Conservation (phyloP, 371 early-diverging fungal genomes). For the Mortierella sp. region DNA sequence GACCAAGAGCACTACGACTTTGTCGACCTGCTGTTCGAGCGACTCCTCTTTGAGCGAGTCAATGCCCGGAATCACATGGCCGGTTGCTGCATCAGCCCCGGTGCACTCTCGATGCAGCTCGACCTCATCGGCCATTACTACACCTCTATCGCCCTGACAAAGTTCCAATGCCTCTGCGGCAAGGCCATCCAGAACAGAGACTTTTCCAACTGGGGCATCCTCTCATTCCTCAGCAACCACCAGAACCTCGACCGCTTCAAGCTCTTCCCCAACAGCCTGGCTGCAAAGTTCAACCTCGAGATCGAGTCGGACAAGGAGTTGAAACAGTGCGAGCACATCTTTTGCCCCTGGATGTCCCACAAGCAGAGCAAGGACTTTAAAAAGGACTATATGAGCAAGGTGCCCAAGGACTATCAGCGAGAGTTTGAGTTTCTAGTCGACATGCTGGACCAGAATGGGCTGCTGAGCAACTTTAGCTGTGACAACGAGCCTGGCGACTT, state of each 20-base stretch:
- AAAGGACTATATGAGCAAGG: not conserved
- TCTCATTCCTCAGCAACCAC: not conserved
- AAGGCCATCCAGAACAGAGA: conserved; percentile 1
- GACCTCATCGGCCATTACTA: conserved; percentile 16
- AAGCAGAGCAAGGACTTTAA: conserved; percentile 19
- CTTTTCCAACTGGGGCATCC: not conserved
- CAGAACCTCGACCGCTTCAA: conserved; percentile 12
- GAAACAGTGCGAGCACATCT: not conserved
- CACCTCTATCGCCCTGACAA: not conserved
- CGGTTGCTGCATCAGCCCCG: conserved; percentile 18
- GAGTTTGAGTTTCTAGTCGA: conserved; percentile 12
- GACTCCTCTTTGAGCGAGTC: conserved; percentile 12
- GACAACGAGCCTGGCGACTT: not conserved
- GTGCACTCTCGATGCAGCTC: conserved; percentile 4
- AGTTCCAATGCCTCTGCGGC: not conserved
- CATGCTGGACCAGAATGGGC: conserved; percentile 11
- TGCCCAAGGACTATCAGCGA: not conserved
- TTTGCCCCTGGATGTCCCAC: not conserved
- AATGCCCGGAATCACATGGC: not conserved
- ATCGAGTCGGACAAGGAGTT: not conserved
- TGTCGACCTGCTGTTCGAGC: conserved; percentile 20
- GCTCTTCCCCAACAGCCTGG: conserved; percentile 17
- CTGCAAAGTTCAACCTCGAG: conserved; percentile 6
- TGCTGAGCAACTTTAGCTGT: not conserved
- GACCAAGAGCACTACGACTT: conserved; percentile 10